Evolutionary conservation across 352 stramenopile species (phyloP), one percentile per base, ranked within the genome.

Genomic region (Phytopythium oedochilum): DNA sequence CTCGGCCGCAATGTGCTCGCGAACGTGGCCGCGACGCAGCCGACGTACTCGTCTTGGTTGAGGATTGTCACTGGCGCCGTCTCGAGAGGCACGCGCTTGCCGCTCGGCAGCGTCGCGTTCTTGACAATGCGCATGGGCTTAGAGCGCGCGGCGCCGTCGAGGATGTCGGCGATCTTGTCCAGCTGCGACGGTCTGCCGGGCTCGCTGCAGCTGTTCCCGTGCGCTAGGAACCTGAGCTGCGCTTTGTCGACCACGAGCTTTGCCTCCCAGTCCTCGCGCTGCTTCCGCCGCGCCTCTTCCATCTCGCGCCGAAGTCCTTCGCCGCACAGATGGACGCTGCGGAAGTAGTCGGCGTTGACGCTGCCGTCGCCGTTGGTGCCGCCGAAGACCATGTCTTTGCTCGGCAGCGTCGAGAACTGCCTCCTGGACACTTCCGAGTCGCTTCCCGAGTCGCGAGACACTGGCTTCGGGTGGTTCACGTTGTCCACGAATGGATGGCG

Each of bases 211-310:
- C 75, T 93, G 60, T 93, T 92, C 5, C 85, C 79, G 53, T 94
- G 86, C 11, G 94, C 79, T 22, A 92, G 62, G 64, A 97, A 97
- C 59, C 88, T 86, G 18, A 96, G 60, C 32, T 93, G 82, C 53
- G 72, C 79, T 36, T 70, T 73, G 53, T 97, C 91, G n/a, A 97
- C 86, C 1, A 97, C 85, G 26, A 97, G 81, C 23, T 83, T 80
- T 12, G 66, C 58, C 15, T 86, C 73, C 85, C 84, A 96, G 32
- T 83, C 70, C 9, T 82, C 61, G 20, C 91, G 67, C 48, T 91
- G 85, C 40, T 69, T 64, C 44, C 78, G 62, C 3, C 84, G 72
- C 10, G 78, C 79, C 14, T 88, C 80, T 25, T 92, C 73, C 70
- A 89, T 89, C 46, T 94, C 83, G 22, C 69, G 63, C 29, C 75